Percentiles rank a stretch among this genome's conserved stretches.
phyloP scores from a whole-genome alignment of 2,329 filamentous ascomycete species.

The Arthroderma sp. region DNA sequence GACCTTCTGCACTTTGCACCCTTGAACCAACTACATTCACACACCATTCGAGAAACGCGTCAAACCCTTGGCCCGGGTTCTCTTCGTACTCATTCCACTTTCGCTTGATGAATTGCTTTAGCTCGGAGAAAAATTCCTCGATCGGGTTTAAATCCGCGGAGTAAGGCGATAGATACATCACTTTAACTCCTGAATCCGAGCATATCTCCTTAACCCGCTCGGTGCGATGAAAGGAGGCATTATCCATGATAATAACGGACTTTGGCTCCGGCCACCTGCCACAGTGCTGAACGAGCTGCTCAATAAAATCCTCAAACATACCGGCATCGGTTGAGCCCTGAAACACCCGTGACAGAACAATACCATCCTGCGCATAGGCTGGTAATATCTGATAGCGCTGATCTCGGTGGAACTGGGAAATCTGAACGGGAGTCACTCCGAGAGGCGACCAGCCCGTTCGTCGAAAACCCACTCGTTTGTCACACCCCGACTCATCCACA shows the following conservation, averaged over 20 bases:
- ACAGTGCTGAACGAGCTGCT: slow-evolving; percentile 19
- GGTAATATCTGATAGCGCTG: slow-evolving; percentile 20
- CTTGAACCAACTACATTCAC: slow-evolving; percentile 14
- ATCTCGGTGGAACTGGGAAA: slow-evolving; percentile 13
- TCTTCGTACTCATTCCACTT: slow-evolving; percentile 15
- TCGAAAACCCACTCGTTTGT: slow-evolving; percentile 23
- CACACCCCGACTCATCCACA: slow-evolving; percentile 27
- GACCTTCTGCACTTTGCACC: slow-evolving; percentile 11
- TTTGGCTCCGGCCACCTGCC: slow-evolving; percentile 17
- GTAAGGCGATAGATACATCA: slow-evolving; percentile 21
- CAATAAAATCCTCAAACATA: slow-evolving; percentile 21
- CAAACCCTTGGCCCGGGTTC: slow-evolving; percentile 14
- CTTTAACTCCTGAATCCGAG: slow-evolving; percentile 8
- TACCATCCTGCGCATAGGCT: slow-evolving; percentile 21
- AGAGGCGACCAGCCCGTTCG: slow-evolving; percentile 23
- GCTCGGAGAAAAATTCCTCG: slow-evolving; percentile 25
- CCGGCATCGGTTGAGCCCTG: slow-evolving; percentile 19
- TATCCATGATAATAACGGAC: slow-evolving; percentile 21
- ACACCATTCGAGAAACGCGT: slow-evolving; percentile 18
- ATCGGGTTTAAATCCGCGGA: slow-evolving; percentile 26
- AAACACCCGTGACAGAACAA: slow-evolving; percentile 17
- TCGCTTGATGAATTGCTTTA: slow-evolving; percentile 23
- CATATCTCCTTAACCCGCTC: slow-evolving; percentile 7
- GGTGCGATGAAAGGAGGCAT: slow-evolving; percentile 8
- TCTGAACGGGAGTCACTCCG: slow-evolving; percentile 17